Percentiles rank a stretch among this genome's conserved stretches.
Conservation (phyloP, 2,329 filamentous ascomycete genomes). For the Fusarium anthophilum region DNA sequence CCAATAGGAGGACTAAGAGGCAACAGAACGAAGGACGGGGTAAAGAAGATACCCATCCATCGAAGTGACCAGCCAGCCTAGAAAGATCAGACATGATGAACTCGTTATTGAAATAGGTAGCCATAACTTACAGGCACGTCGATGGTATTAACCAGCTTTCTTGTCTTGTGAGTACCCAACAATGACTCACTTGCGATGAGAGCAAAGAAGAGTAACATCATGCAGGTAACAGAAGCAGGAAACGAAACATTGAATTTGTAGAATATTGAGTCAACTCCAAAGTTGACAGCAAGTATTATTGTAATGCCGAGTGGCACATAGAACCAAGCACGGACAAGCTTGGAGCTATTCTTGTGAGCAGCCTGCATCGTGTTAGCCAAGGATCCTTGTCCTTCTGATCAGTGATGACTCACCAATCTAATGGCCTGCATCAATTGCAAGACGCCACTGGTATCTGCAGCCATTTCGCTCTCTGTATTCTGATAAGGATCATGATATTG, state of each 20-base stretch:
- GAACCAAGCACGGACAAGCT: conserved; percentile 54
- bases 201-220: conserved; percentile 62
- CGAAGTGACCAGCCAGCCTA: conserved; percentile 66
- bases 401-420: conserved; percentile 25
- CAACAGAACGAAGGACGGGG: conserved; percentile 66
- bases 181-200: conserved; percentile 58
- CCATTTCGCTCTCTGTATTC: conserved; percentile 23
- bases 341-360: conserved; percentile 23
- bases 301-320: conserved; percentile 59
- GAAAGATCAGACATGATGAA: neutral
- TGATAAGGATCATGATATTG: conserved; percentile 3
- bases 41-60: conserved; percentile 69
- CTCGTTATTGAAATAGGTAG: neutral
- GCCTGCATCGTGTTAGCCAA: conserved; percentile 29
- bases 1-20: conserved; percentile 65
- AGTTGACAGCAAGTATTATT: conserved; percentile 53
- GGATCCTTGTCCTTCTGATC: neutral
- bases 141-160: conserved; percentile 57
- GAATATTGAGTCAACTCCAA: conserved; percentile 56
- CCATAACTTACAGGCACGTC: conserved; percentile 60
- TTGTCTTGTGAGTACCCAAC: conserved; percentile 60
- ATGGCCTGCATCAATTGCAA: conserved; percentile 33
- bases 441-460: conserved; percentile 16
- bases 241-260: conserved; percentile 61
- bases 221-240: conserved; percentile 67